Base-by-base conservation (phyloP, 768 basidiomycete genomes). In the Mycena latifolia region DNA sequence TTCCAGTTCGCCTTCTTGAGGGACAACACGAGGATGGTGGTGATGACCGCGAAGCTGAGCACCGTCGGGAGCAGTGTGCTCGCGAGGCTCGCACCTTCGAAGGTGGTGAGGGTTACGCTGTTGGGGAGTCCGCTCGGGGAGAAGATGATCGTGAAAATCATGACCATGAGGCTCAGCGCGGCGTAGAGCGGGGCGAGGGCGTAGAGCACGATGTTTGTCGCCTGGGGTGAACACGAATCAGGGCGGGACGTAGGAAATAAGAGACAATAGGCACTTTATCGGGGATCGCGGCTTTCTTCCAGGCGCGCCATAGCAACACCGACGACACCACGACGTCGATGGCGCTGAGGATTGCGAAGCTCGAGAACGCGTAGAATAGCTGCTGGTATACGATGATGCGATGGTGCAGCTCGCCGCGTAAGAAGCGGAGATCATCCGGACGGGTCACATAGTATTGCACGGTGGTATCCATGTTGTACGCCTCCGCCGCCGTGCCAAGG, bases 61-160 rank as follows among this genome's bases (percentile, higher is more conserved):
- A 29, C 28, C 4, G 50, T 47, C 2, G 31, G 9, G 53, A 70
- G 66, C 33, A 70, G 54, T 15, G 2, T 22, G 43, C 27, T 14
- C 11, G 69, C 69, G 48, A 70, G 53, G 54, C 22, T 27, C 22
- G 66, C 61, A 48, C 65, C 28, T 29, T 70, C 65, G 41, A 56
- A 41, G 9, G 17, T 29, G 28, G 29, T 5, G 25, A 20, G 15
- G 45, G 17, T 39, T 15, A 48, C 43, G 25, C n/a, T 3, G 37
- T 5, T 2, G 6, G 56, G 28, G n/a, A 70, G 31, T 5, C 69
- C 69, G 20, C 46, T 41, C 12, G 61, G 52, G 2, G 69, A 70
- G 47, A 70, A 70, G 4, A 67, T 11, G 60, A 70, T 67, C 5
- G 61, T 46, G 66, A 70, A 70, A 37, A 67, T 61, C 61, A 70